phyloP scores from a whole-genome alignment of 768 basidiomycete species.

The Rossbeevera mucosa region DNA sequence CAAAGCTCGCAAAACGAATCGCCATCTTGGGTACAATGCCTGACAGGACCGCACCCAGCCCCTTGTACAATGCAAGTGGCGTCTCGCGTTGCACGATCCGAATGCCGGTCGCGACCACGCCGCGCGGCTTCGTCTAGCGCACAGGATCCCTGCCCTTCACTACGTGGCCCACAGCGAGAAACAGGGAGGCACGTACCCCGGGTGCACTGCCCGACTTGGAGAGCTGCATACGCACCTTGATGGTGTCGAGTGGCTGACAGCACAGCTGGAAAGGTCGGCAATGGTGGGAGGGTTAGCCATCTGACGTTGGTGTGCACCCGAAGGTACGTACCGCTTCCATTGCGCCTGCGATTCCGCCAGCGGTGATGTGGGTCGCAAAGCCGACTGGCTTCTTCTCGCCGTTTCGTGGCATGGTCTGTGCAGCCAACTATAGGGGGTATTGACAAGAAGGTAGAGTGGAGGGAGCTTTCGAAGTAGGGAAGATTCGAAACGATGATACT shows the following conservation, averaged over 20 bases:
- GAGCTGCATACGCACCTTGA: slow-evolving; percentile 99
- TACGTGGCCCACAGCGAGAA: no score
- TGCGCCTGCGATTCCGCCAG: slow-evolving; percentile 90
- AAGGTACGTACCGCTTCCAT: slow-evolving; percentile 74
- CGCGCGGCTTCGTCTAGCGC: slow-evolving; percentile 85
- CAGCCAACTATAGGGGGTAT: not conserved
- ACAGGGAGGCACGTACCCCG: slow-evolving; percentile 59
- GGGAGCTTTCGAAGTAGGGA: not conserved
- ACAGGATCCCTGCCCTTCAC: not conserved
- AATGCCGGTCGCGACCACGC: slow-evolving; percentile 86
- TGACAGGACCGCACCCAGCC: slow-evolving; percentile 90
- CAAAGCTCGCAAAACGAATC: slow-evolving; percentile 96
- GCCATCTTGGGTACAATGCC: slow-evolving; percentile 99
- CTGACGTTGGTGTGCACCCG: not conserved
- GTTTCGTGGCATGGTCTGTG: slow-evolving; percentile 45
- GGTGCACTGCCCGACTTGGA: slow-evolving; percentile 70
- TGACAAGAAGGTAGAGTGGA: not conserved
- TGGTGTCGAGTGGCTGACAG: slow-evolving; percentile 96
- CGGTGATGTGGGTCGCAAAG: slow-evolving; percentile 86
- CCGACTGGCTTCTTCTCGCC: slow-evolving; percentile 72
- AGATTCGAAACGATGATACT: not conserved
- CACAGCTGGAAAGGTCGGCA: slow-evolving; percentile 42
- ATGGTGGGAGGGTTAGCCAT: not conserved
- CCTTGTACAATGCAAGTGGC: slow-evolving; percentile 94
- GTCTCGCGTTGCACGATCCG: slow-evolving; percentile 90